Evolutionary conservation across 148 eudicot species (phyloP).

Genomic region (Oxyria digyna): DNA sequence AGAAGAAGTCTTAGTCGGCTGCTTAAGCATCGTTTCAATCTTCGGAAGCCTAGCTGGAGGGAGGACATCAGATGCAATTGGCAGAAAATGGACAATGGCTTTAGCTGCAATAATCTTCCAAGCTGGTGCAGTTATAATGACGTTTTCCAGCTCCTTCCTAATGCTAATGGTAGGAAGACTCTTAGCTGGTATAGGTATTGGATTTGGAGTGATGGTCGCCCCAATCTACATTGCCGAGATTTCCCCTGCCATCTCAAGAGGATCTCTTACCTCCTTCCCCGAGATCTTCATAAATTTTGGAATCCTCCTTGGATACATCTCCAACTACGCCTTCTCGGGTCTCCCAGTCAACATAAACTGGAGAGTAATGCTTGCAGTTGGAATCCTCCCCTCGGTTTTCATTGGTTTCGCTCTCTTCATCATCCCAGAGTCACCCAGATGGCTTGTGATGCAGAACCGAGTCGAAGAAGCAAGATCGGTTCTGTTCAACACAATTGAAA

Average conservation of each 20-base stretch:
- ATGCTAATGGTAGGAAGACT: conserved; percentile 54
- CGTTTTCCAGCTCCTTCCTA: conserved; percentile 44
- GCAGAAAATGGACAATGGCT: conserved; percentile 78
- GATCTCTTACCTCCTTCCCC: conserved; percentile 71
- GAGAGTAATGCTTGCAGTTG: conserved; percentile 84
- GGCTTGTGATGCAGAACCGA: conserved; percentile 58
- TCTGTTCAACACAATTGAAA: conserved; percentile 41
- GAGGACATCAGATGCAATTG: conserved; percentile 52
- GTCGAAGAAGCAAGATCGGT: conserved; percentile 59
- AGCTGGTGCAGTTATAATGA: conserved; percentile 56
- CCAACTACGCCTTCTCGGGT: conserved; percentile 71
- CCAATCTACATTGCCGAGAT: conserved; percentile 88
- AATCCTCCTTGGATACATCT: conserved; percentile 64
- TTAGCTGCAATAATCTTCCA: conserved; percentile 61
- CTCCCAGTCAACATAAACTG: conserved; percentile 50
- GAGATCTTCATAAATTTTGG: conserved; percentile 80
- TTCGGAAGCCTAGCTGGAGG: conserved; percentile 70
- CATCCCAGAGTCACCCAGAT: conserved; percentile 84
- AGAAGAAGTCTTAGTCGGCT: conserved; percentile 56
- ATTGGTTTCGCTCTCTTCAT: conserved; percentile 57
- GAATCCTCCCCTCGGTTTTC: conserved; percentile 62
- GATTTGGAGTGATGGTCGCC: conserved; percentile 76
- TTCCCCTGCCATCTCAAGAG: conserved; percentile 55
- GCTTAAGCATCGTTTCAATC: conserved; percentile 47
- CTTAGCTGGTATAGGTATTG: conserved; percentile 72